Evolutionary conservation across 176 grass and related monocot genomes (phyloP).

Genomic region (Rhynchospora pubera): DNA sequence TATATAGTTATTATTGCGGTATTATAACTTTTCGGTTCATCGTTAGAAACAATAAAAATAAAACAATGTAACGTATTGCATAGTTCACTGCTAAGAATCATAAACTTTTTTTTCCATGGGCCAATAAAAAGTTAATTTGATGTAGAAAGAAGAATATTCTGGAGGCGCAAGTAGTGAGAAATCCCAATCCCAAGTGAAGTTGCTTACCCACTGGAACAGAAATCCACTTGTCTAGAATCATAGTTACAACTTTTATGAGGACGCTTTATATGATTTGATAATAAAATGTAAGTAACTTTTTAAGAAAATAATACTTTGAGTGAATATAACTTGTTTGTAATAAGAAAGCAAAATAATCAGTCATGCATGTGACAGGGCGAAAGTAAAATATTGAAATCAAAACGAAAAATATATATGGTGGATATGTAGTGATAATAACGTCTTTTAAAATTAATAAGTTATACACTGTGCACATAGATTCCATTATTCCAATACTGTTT

Average conservation of each 20-base stretch:
- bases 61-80: not conserved
- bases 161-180: not conserved
- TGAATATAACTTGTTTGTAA: not conserved
- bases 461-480: too few relatives aligned
- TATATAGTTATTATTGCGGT: too few relatives aligned
- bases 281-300: not conserved
- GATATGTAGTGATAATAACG: not conserved
- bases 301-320: not conserved
- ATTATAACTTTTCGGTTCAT: too few relatives aligned
- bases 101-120: not conserved
- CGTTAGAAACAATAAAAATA: not conserved
- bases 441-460: too few relatives aligned
- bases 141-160: not conserved
- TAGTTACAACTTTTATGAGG: not conserved
- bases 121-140: not conserved
- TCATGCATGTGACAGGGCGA: not conserved
- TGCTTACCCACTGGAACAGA: not conserved
- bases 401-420: not conserved
- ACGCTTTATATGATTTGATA: not conserved
- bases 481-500: too few relatives aligned
- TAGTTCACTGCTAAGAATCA: not conserved
- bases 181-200: conserved; percentile 4
- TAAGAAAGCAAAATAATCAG: not conserved
- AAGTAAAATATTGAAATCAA: not conserved
- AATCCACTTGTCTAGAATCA: not conserved